Conservation (phyloP, 306 rosid genomes). For the Cyclanthera cordifolia region DNA sequence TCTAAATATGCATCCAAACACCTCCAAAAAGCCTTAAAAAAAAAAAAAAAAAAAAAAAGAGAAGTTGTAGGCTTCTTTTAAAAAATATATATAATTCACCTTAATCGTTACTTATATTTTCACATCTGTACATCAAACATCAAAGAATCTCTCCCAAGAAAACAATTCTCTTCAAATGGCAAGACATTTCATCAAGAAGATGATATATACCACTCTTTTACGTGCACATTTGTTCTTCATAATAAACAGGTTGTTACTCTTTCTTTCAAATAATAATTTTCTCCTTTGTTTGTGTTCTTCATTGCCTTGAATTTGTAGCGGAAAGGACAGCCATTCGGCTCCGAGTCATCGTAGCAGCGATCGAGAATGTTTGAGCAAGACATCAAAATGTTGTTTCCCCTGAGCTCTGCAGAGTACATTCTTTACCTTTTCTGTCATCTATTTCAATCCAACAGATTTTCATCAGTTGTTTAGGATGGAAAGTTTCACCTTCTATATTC, state of each 20-base stretch:
- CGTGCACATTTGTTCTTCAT: no score
- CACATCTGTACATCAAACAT: not conserved
- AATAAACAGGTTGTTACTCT: no score
- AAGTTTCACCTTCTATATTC: not conserved
- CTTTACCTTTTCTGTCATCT: conserved; percentile 63
- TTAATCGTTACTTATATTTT: not conserved
- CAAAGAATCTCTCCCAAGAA: conserved; percentile 3
- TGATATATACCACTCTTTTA: not conserved
- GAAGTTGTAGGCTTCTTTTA: no score
- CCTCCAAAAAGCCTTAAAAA: no score
- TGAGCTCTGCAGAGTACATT: conserved; percentile 49
- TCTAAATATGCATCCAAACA: no score
- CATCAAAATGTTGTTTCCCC: conserved; percentile 45
- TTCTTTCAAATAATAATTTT: no score
- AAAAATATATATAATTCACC: no score
- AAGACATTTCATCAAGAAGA: not conserved
- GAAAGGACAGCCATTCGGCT: not conserved
- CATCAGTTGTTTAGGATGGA: not conserved
- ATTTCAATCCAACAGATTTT: conserved; percentile 11
- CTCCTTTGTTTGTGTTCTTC: not conserved
- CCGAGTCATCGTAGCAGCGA: conserved; percentile 47
- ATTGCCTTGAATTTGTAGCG: not conserved
- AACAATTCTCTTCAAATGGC: not conserved
- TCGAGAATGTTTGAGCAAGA: conserved; percentile 61
- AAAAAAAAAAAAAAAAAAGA: no score